Evolutionary conservation across 805 yeast genomes (phyloP), one percentile per base, ranked within the genome.

Genomic region (Wickerhamia fluorescens): DNA sequence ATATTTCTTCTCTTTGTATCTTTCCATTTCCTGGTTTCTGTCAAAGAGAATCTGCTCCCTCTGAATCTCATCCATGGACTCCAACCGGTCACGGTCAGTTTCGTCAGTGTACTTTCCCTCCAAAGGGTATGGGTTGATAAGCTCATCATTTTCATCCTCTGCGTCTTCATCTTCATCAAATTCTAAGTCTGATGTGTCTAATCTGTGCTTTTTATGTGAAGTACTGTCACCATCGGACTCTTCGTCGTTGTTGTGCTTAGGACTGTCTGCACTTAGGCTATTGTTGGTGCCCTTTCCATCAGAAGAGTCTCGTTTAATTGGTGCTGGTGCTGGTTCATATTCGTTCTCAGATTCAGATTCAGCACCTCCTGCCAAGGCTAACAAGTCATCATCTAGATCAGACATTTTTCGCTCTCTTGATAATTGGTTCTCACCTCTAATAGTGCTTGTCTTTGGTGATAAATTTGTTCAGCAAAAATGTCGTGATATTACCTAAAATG

Each of bases 31-130:
- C 57, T 87, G 96, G 6, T 85, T 74, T 56, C 99, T 84, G 33
- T 89, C 97, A 45, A 85, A 92, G 32, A 92, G 69, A 32, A 87
- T 74, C 43, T 82, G 78, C 62, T 92, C 98, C 48, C 97, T 80
- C 47, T 84, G 84, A 53, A 92, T 74, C 64, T 92, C 98, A 32
- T 89, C 94, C 77, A 92, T 70, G 27, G 68, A 77, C 47, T 83
- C 61, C 41, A 73, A 62, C 31, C 63, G 55, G 2, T 61, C 75
- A 36, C 84, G 71, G 56, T 92, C 99, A 6, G 62, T 67, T 30
- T 77, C 95, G 54, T 87, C 80, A 45, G 78, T 83, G 62, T 78
- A 92, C 47, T 85, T 86, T 6, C 95, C 95, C 48, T 87, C 96
- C 30, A 89, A 57, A 2, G 98, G 98, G 51, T 88, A 92, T 7